Evolutionary conservation across 2,329 filamentous ascomycete species (phyloP), one percentile per base, ranked within the genome.

Genomic region (Colletotrichum sp.): DNA sequence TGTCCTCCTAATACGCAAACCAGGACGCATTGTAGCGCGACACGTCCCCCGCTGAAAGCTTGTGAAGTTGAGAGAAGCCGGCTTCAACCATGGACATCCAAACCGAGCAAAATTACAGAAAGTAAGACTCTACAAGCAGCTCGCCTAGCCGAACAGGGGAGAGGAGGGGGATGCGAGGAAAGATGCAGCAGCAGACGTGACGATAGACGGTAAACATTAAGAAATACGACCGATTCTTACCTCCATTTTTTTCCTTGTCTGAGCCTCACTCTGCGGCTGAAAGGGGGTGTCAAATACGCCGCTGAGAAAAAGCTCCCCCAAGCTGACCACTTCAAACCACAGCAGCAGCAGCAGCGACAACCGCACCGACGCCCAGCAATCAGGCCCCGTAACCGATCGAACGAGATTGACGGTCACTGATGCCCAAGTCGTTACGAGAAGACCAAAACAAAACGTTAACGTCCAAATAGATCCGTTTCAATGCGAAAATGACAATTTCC

Each of bases 201-300:
- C 26, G 57, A 18, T 24, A n/a, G 36, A n/a, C 44, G 5, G 18
- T 28, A 22, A 24, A 71, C 72, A 60, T 16, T 48, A 60, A 34
- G 62, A 63, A 75, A 66, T 52, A 34, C 34, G 32, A 6, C n/a
- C 24, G n/a, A 72, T 36, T 62, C 72, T 72, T 28, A 75, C 72
- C 68, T 75, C 72, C 72, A 75, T 75, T 75, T 36, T 39, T 44
- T n/a, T 8, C 12, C 32, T 22, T 52, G 44, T 24, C 26, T 26
- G 16, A 57, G 22, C 32, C 52, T 34, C 18, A 48, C 22, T 63
- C n/a, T 7, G 63, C 28, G 22, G 22, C 60, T 63, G 30, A 60
- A 48, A 44, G 36, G 39, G 24, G 30, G 8, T 22, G 65, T 30
- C 22, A 24, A 39, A 36, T 28, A 18, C 30, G 62, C 36, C 48